A percentile compares a stretch with the other conserved stretches of the same genome.
Evolutionary conservation across 129 eudicot genomes (phyloP).

Genomic region (Sambucus nigra): DNA sequence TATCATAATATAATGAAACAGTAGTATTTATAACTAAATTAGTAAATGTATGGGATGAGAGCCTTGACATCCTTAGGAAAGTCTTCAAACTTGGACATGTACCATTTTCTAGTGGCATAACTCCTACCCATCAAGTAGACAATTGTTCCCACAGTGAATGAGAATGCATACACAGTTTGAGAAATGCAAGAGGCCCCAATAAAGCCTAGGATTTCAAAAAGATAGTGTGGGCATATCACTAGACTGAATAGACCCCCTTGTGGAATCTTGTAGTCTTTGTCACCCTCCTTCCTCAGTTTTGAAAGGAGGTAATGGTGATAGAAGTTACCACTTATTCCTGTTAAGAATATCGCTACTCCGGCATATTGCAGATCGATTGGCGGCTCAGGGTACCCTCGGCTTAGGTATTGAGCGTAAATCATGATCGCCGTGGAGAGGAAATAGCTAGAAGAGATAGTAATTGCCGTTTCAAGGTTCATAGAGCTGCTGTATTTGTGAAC

Average conservation of each 20-base stretch:
- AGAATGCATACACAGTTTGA: slow-evolving; percentile 33
- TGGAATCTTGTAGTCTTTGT: slow-evolving; percentile 53
- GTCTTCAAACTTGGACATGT: slow-evolving; percentile 43
- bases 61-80: slow-evolving; percentile 43
- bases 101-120: slow-evolving; percentile 54
- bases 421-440: slow-evolving; percentile 24
- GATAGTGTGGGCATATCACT: slow-evolving; percentile 72
- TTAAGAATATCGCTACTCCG: slow-evolving; percentile 29
- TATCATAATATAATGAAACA: too few species aligned
- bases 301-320: slow-evolving; percentile 56
- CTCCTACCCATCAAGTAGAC: slow-evolving; percentile 44
- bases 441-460: slow-evolving; percentile 27
- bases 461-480: slow-evolving; percentile 23
- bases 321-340: slow-evolving; percentile 40
- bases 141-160: slow-evolving; percentile 25
- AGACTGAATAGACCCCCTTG: slow-evolving; percentile 54
- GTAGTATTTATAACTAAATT: slow-evolving; percentile 12
- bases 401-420: slow-evolving; percentile 43
- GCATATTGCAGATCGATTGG: slow-evolving; percentile 27
- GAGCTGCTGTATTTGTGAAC: slow-evolving; percentile 49
- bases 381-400: slow-evolving; percentile 26
- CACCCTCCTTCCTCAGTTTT: slow-evolving; percentile 32
- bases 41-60: slow-evolving; percentile 36
- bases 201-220: slow-evolving; percentile 48
- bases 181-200: slow-evolving; percentile 50